Conservation (phyloP, 1,284 basidiomycete genomes). For the Pholiota adiposa region DNA sequence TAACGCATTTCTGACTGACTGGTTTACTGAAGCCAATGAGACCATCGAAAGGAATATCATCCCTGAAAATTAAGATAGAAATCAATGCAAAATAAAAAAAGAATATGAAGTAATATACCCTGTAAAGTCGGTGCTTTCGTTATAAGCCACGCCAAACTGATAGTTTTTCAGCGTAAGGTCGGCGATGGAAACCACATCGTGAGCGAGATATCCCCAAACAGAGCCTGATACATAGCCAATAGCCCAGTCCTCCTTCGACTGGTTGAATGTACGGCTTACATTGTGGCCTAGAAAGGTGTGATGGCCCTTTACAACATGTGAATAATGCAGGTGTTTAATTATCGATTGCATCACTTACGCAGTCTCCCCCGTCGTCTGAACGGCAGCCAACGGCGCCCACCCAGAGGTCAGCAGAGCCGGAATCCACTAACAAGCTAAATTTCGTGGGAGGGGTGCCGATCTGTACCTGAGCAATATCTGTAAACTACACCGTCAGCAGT, state of each 20-base stretch:
- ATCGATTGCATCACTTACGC: conserved; percentile 27
- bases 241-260: conserved; percentile 53
- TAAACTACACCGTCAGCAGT: neutral
- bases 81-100: conserved; percentile 27
- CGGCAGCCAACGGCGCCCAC: conserved; percentile 66
- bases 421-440: conserved; percentile 83
- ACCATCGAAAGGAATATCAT: conserved; percentile 66
- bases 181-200: conserved; percentile 67
- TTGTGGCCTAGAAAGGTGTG: conserved; percentile 66
- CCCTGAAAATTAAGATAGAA: conserved; percentile 29
- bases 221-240: conserved; percentile 77
- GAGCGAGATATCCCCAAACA: conserved; percentile 65
- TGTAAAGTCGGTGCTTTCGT: conserved; percentile 62
- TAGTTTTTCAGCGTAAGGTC: conserved; percentile 61
- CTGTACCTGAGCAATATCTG: conserved; percentile 62
- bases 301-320: conserved; percentile 43
- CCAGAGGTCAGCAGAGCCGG: conserved; percentile 88
- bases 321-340: conserved; percentile 3
- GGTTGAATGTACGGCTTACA: conserved; percentile 63
- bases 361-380: conserved; percentile 34
- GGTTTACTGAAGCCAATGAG: conserved; percentile 78
- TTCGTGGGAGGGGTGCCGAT: conserved; percentile 78
- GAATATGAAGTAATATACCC: conserved; percentile 30
- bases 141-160: conserved; percentile 68
- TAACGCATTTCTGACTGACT: conserved; percentile 36